phyloP scores from a whole-genome alignment of 768 basidiomycete species.

The Scleroderma bovista region DNA sequence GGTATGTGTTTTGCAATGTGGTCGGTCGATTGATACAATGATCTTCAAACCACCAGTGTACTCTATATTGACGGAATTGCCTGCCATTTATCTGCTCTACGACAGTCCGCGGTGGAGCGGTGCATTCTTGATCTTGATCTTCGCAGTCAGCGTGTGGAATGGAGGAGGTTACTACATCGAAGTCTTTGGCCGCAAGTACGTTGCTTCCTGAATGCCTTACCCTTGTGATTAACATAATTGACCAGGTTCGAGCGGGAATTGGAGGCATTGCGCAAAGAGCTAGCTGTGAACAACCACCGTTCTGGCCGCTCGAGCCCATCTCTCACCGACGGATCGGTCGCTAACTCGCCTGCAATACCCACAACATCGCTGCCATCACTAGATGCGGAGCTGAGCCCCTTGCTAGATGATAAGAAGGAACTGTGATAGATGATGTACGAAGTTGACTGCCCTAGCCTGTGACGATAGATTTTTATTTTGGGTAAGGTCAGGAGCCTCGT shows the following conservation, averaged over 20 bases:
- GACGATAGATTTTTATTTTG: neutral
- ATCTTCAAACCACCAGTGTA: constrained; percentile 50
- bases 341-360: constrained; percentile 30
- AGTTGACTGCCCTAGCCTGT: neutral
- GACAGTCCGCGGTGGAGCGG: constrained; percentile 74
- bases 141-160: constrained; percentile 90
- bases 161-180: constrained; percentile 95
- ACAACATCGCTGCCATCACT: constrained; percentile 16
- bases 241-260: constrained; percentile 87
- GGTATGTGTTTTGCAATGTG: constrained; percentile 37
- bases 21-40: neutral
- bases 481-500: constrained; percentile 6
- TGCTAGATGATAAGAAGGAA: constrained; percentile 24
- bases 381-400: constrained; percentile 12
- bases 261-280: constrained; percentile 84
- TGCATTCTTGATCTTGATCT: constrained; percentile 71
- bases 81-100: constrained; percentile 80
- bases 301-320: constrained; percentile 52
- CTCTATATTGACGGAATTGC: constrained; percentile 78
- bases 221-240: constrained; percentile 5
- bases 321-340: constrained; percentile 38
- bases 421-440: constrained; percentile 14
- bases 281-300: constrained; percentile 63
- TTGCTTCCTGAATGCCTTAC: constrained; percentile 12
- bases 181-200: constrained; percentile 93